phyloP scores from a whole-genome alignment of 2,329 filamentous ascomycete species.

The Colletotrichum trifolii region DNA sequence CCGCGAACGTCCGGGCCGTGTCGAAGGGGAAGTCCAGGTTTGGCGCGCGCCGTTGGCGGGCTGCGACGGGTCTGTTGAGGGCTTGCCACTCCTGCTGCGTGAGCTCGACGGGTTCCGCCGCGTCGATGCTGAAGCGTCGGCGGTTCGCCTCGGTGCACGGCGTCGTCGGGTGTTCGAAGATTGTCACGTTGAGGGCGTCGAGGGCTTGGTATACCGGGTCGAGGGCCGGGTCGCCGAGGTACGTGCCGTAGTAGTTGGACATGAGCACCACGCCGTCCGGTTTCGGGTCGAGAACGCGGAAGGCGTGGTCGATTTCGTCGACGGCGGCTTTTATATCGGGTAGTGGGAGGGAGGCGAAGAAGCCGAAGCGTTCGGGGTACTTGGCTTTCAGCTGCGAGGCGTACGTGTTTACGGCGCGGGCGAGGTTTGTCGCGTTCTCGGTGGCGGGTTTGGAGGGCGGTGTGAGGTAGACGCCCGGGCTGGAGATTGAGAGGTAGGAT shows the following conservation, averaged over 20 bases:
- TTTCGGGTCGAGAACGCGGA: conserved; percentile 49
- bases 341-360: conserved; percentile 64
- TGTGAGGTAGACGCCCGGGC: conserved; percentile 41
- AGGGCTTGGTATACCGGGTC: conserved; percentile 60
- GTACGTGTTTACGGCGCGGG: conserved; percentile 39
- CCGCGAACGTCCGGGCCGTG: conserved; percentile 36
- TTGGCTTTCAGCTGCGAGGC: conserved; percentile 37
- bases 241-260: conserved; percentile 64
- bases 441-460: conserved; percentile 39
- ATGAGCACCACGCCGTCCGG: conserved; percentile 63
- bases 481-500: conserved; percentile 40
- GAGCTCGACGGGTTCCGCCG: conserved; percentile 15
- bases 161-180: conserved; percentile 68
- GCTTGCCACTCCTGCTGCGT: conserved; percentile 11
- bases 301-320: conserved; percentile 56
- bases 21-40: conserved; percentile 42
- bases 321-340: conserved; percentile 60
- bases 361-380: conserved; percentile 51
- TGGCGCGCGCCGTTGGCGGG: background rate
- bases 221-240: conserved; percentile 59
- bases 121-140: conserved; percentile 26
- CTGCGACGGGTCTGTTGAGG: conserved; percentile 8
- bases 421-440: conserved; percentile 46
- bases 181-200: conserved; percentile 55
- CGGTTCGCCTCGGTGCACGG: conserved; percentile 49